Evolutionary conservation across 179 eudicot species (phyloP), one percentile per base, ranked within the genome.

Genomic region (Sideroxylon spinosum): DNA sequence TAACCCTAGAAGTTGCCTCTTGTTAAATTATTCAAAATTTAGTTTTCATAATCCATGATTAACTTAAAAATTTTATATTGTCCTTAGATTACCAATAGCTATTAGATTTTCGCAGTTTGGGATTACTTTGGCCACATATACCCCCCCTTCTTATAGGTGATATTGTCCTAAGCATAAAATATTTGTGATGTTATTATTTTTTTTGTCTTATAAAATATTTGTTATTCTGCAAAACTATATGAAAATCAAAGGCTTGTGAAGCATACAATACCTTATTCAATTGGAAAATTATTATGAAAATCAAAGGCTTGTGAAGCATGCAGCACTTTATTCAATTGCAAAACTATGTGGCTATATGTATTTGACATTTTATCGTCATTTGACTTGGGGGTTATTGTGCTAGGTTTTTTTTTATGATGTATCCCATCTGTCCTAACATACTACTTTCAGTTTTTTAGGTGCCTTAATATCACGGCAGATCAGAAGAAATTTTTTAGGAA

Each of bases 401-500:
- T 60, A 7, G 53, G 65, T 63, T 67, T 66, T 80, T 25, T 48
- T 19, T 60, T 55, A 26, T 22, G 19, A n/a, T 67, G 25, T 70
- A 60, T 28, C 25, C 8, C 60, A 7, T 46, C 13, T 20, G 59
- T 65, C 25, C 64, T 78, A 60, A 67, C 63, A 44, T 79, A 49
- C 68, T 71, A 37, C 19, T 80, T 78, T 57, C 93, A 96, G 98
- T 84, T 96, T 81, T 89, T 83, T 71, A 92, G 88, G 88, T 90
- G 89, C 79, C 98, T 96, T 16, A 87, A 85, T 78, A 81, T 94
- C 48, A 84, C 98, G 60, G 90, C 80, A 49, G 99, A 96, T 78
- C 97, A 94, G 83, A 96, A 90, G 86, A 96, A 92, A 82, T 68
- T 81, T 69, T 87, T 96, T 83, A 89, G 86, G 86, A 96, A 93